These are phyloP conservation scores for Populus pruinosa DNA, from an alignment of 345 rosid species.

Conservation along the genomic window DNA sequence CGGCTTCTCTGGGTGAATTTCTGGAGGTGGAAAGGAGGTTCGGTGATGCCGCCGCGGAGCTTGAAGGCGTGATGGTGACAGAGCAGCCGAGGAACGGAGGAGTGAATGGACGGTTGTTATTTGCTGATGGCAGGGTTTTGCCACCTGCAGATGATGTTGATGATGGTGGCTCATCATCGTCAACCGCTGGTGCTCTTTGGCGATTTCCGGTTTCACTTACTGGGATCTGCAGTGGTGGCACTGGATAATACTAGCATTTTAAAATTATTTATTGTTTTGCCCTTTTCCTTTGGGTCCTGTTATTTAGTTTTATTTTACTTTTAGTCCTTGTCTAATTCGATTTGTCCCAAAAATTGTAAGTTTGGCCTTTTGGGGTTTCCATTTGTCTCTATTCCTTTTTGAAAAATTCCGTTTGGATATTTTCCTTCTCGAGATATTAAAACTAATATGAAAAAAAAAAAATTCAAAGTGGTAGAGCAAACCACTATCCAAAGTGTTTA, in stretches of 20 bases:
- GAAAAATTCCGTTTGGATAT: neutral
- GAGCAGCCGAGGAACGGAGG: constrained; percentile 29
- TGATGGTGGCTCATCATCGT: constrained; percentile 27
- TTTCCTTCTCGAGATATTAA: too few relatives aligned
- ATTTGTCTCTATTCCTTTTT: neutral
- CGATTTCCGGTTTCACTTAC: constrained; percentile 71
- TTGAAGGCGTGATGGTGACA: constrained; percentile 44
- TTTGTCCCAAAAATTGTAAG: neutral
- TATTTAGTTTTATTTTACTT: neutral
- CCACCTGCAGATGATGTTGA: constrained; percentile 49
- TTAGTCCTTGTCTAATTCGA: neutral
- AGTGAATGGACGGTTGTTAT: constrained; percentile 43
- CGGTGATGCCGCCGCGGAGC: constrained; percentile 63
- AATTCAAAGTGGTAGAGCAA: too few relatives aligned
- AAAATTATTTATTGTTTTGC: neutral
- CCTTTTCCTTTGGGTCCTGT: neutral
- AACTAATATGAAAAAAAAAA: too few relatives aligned
- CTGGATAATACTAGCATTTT: constrained; percentile 11
- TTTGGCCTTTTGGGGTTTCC: neutral
- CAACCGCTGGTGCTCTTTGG: constrained; percentile 46
- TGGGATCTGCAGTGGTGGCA: constrained; percentile 70
- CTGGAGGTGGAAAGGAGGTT: constrained; percentile 86
- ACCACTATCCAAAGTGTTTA: too few relatives aligned
- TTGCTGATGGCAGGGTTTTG: constrained; percentile 78
- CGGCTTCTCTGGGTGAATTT: constrained; percentile 83